Evolutionary conservation across 2,329 filamentous ascomycete genomes (phyloP).

Genomic region (Monosporascus sp.): DNA sequence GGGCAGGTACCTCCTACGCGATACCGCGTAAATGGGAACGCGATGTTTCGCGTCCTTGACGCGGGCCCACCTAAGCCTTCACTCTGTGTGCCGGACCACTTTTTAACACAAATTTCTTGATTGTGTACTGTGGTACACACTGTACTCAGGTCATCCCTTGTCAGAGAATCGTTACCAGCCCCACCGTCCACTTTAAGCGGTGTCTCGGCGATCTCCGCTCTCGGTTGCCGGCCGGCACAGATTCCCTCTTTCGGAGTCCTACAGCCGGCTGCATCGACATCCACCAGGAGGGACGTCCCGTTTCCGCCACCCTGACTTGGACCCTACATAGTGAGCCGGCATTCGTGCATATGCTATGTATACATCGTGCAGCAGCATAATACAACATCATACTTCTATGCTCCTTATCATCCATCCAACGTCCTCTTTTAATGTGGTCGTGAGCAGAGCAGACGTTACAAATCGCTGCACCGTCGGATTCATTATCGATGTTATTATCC

Average conservation of each 20-base stretch:
- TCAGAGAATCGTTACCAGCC: not conserved
- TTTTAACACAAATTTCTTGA: not conserved
- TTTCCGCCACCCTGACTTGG: not conserved
- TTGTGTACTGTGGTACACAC: not conserved
- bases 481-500: too few species aligned
- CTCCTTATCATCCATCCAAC: too few species aligned
- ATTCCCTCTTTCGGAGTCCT: not conserved
- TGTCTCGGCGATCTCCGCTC: not conserved
- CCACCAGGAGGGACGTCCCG: not conserved
- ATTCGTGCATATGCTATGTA: too few species aligned
- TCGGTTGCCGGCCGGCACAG: not conserved
- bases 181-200: not conserved
- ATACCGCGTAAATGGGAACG: not conserved
- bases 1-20: not conserved
- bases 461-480: too few species aligned
- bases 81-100: not conserved
- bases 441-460: too few species aligned
- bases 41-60: not conserved
- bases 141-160: not conserved
- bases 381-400: too few species aligned
- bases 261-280: not conserved
- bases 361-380: too few species aligned
- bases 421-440: too few species aligned
- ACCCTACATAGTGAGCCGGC: too few species aligned
- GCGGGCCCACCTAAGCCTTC: not conserved